These are phyloP conservation scores for Botrytis paeoniae DNA, from an alignment of 2,329 filamentous ascomycete genomes.

Conservation along the genomic window DNA sequence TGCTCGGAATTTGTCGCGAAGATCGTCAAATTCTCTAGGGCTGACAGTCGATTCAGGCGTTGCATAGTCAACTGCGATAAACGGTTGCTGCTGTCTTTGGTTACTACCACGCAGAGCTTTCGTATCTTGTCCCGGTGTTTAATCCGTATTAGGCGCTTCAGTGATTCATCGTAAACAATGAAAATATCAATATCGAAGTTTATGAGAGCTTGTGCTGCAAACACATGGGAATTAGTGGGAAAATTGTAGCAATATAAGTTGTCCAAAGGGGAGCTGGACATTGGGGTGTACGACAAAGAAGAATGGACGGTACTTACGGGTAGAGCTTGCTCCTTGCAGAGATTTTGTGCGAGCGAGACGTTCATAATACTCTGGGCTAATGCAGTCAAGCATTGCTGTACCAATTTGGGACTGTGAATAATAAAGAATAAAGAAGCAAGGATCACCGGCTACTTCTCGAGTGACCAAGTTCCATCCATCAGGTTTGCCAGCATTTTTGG, in stretches of 20 bases:
- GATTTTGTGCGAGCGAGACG: neutral
- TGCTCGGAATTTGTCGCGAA: neutral
- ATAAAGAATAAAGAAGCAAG: neutral
- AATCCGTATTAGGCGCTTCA: neutral
- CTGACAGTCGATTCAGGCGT: neutral
- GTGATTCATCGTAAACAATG: neutral
- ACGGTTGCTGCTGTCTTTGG: no score
- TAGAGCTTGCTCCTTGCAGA: no score
- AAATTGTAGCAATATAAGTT: no score
- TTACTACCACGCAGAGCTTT: neutral
- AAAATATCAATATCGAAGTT: slow-evolving; percentile 9
- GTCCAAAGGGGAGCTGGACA: neutral
- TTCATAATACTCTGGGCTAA: neutral
- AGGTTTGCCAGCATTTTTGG: neutral
- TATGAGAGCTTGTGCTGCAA: neutral
- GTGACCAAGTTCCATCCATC: neutral
- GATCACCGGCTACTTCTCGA: neutral
- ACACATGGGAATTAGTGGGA: neutral
- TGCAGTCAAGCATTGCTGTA: neutral
- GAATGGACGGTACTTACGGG: neutral
- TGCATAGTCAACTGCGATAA: neutral
- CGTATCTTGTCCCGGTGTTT: neutral
- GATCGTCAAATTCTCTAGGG: no score
- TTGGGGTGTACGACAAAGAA: neutral
- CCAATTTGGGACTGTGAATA: rapidly evolving